Percentiles rank a stretch among this genome's conserved stretches.
These are phyloP conservation scores for Cicer cuneatum DNA, from an alignment of 306 rosid species.

Conservation along the genomic window DNA sequence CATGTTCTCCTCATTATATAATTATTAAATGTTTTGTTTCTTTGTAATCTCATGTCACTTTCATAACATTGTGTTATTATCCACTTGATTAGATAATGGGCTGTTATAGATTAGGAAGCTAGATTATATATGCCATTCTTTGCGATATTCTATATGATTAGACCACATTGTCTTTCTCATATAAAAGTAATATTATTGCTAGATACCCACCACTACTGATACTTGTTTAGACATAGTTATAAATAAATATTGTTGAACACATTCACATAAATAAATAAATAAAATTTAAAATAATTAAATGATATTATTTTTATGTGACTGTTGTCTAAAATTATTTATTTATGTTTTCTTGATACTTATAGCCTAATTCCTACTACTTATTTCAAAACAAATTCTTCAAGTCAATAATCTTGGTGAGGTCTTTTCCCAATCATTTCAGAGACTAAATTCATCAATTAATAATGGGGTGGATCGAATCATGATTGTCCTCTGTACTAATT, in stretches of 20 bases:
- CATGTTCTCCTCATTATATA: no score
- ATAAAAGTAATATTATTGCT: conserved; percentile 43
- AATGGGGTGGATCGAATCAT: conserved; percentile 39
- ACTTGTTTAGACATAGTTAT: no score
- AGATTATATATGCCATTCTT: conserved; percentile 40
- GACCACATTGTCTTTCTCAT: conserved; percentile 56
- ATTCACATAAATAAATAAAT: no score
- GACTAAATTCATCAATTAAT: conserved; percentile 33
- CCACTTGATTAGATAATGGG: conserved; percentile 47
- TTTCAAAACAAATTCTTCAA: conserved; percentile 45
- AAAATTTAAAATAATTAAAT: no score
- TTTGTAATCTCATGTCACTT: conserved; percentile 41
- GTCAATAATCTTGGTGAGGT: conserved; percentile 39
- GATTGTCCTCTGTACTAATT: conserved; percentile 13
- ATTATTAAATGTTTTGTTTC: conserved; percentile 28
- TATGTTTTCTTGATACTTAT: conserved; percentile 22
- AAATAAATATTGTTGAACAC: no score
- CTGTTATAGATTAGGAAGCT: conserved; percentile 45
- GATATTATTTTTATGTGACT: no score
- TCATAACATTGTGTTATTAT: conserved; percentile 42
- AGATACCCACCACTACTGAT: conserved; percentile 16
- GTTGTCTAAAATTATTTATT: no score
- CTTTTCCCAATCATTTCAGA: conserved; percentile 48
- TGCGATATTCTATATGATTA: conserved; percentile 44
- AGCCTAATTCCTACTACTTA: conserved; percentile 46